Conservation (phyloP, 106 monocot genomes). For the Dendrobium catenatum region DNA sequence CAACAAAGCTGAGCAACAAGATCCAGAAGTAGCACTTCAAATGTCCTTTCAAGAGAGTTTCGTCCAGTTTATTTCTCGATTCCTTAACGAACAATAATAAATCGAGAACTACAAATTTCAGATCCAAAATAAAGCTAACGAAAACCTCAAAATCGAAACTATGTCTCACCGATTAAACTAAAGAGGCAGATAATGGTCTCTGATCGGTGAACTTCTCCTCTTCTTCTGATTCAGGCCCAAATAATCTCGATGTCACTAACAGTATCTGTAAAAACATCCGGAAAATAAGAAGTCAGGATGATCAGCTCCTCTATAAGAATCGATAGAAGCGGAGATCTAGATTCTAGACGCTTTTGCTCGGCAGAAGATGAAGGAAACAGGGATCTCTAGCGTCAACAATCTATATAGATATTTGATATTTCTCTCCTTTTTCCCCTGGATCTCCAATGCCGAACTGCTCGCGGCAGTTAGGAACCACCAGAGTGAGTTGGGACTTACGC, state of each 20-base stretch:
- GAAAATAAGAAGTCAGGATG: not conserved
- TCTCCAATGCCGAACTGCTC: too few relatives aligned
- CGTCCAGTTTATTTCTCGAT: not conserved
- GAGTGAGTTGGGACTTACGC: too few relatives aligned
- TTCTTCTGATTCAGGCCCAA: not conserved
- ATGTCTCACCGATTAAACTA: slow-evolving; percentile 9
- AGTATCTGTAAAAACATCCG: not conserved
- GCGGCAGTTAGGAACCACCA: too few relatives aligned
- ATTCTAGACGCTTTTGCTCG: too few relatives aligned
- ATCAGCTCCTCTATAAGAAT: not conserved
- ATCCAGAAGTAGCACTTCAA: not conserved
- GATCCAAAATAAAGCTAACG: not conserved
- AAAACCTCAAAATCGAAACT: not conserved
- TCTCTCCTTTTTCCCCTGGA: too few relatives aligned
- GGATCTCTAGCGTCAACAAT: too few relatives aligned
- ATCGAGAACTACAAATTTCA: slow-evolving; percentile 6
- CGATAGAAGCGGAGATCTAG: not conserved
- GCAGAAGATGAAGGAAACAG: not conserved
- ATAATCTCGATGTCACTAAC: not conserved
- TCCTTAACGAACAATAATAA: not conserved
- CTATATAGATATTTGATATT: too few relatives aligned
- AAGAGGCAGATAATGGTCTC: not conserved
- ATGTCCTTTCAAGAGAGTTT: not conserved
- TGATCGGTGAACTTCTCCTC: not conserved
- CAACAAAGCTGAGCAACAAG: not conserved